Evolutionary conservation across 257 asterid species (phyloP).

Genomic region (Solanum rostratum): DNA sequence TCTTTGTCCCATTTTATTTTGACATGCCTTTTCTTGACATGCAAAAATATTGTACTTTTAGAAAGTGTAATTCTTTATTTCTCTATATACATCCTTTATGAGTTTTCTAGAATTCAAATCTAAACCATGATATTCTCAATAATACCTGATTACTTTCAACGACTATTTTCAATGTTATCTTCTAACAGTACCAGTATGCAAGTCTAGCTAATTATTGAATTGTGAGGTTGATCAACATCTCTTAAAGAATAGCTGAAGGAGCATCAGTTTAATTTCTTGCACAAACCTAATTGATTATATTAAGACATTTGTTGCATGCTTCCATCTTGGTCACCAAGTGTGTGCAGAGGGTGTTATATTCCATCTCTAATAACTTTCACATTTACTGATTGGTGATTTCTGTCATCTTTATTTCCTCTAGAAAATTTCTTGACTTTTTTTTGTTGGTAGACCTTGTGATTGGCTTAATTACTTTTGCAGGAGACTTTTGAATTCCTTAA

Average conservation of each 20-base stretch:
- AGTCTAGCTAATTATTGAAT: not conserved
- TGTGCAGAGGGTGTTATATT: not conserved
- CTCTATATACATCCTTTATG: not conserved
- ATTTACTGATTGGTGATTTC: not conserved
- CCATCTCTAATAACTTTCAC: not conserved
- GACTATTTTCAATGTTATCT: not conserved
- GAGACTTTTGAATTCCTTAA: constrained; percentile 96
- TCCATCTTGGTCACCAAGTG: not conserved
- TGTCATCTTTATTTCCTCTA: not conserved
- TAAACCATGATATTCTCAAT: not conserved
- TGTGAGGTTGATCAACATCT: not conserved
- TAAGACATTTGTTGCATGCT: not conserved
- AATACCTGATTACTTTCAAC: not conserved
- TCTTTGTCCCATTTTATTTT: not conserved
- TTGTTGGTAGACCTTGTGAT: not conserved
- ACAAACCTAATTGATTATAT: not conserved
- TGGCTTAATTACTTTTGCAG: constrained; percentile 25
- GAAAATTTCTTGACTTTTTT: not conserved
- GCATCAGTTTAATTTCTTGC: not conserved
- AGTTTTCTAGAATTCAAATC: not conserved
- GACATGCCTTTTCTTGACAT: not conserved
- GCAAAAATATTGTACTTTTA: not conserved
- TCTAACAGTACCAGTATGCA: not conserved
- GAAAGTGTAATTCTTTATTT: not conserved
- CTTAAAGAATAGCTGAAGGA: not conserved